Percentiles rank a stretch among this genome's conserved stretches.
These are phyloP conservation scores for Penicillium expansum DNA, from an alignment of 2,329 filamentous ascomycete genomes.

Conservation along the genomic window DNA sequence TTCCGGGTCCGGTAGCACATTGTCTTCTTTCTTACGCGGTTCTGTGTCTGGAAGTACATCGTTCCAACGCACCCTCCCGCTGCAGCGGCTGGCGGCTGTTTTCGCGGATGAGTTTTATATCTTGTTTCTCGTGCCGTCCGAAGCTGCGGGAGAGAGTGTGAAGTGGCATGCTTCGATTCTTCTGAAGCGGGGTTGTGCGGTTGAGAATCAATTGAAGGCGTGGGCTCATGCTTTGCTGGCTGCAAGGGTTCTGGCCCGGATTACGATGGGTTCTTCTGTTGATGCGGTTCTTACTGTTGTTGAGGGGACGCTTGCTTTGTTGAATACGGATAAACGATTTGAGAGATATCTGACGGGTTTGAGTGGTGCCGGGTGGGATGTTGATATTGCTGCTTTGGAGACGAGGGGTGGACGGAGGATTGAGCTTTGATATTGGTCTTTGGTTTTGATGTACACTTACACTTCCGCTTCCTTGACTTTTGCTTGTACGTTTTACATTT, in stretches of 20 bases:
- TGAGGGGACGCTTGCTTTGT: constrained; percentile 43
- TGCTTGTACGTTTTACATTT: no score
- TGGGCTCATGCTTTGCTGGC: constrained; percentile 61
- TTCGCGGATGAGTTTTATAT: constrained; percentile 59
- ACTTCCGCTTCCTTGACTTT: neutral
- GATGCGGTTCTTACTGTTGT: constrained; percentile 34
- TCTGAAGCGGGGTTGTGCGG: constrained; percentile 57
- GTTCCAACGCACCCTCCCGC: constrained; percentile 38
- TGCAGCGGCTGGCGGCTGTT: constrained; percentile 50
- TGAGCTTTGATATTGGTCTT: neutral
- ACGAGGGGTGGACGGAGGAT: constrained; percentile 55
- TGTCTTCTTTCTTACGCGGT: constrained; percentile 35
- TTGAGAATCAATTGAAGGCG: constrained; percentile 55
- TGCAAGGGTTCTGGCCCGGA: constrained; percentile 30
- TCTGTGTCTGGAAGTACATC: neutral
- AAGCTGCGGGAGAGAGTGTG: neutral
- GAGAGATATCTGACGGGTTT: constrained; percentile 44
- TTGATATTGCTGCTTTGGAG: constrained; percentile 63
- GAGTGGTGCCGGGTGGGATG: constrained; percentile 61
- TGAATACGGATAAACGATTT: constrained; percentile 45
- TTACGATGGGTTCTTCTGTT: neutral
- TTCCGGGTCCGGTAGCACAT: neutral
- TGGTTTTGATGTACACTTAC: neutral
- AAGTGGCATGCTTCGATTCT: constrained; percentile 55
- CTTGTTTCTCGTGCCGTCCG: constrained; percentile 54